Percentiles rank a stretch among this genome's conserved stretches.
Conservation (phyloP, 2,329 filamentous ascomycete species). For the Apiospora koreana region DNA sequence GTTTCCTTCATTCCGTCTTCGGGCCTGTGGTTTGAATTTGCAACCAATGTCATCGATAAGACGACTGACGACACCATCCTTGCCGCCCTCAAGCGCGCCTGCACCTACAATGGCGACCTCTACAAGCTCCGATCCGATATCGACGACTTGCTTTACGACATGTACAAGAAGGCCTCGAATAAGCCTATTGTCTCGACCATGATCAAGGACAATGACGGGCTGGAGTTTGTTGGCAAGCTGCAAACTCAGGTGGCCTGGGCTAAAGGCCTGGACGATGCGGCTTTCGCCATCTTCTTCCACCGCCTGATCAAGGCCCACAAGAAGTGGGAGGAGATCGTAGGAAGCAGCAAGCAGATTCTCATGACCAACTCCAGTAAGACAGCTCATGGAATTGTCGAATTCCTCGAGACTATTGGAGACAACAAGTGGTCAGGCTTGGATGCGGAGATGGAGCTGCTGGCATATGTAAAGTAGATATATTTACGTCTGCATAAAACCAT, state of each 20-base stretch:
- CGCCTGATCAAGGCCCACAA: background rate
- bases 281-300: background rate
- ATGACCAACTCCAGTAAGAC: background rate
- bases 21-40: background rate
- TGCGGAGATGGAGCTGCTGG: background rate
- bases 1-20: background rate
- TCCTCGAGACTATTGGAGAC: background rate
- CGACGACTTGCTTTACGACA: background rate
- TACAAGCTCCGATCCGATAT: background rate
- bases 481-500: no score
- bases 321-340: background rate
- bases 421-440: background rate
- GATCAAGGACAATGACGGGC: fast-evolving
- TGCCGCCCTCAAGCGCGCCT: background rate
- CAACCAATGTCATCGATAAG: background rate
- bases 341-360: background rate
- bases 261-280: background rate
- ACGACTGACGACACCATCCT: background rate
- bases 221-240: background rate
- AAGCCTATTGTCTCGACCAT: background rate
- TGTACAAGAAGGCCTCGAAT: background rate
- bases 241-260: background rate
- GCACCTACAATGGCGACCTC: no score
- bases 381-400: background rate
- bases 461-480: no score